Evolutionary conservation across 1,284 basidiomycete genomes (phyloP), one percentile per base, ranked within the genome.

Genomic region (Rhodotorula sp.): DNA sequence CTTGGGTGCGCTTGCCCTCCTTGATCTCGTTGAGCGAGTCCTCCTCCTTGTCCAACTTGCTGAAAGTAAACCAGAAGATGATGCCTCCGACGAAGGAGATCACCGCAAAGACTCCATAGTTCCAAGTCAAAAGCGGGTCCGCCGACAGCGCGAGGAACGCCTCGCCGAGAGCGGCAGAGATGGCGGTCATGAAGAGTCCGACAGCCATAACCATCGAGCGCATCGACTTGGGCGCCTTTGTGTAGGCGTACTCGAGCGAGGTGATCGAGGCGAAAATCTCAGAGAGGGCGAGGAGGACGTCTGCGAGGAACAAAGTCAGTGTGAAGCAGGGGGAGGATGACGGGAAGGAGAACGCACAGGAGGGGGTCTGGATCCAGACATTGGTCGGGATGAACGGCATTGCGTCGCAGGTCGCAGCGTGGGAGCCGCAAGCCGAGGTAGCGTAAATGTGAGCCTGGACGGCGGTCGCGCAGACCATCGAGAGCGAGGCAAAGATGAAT

Each of bases 201-300:
- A 67, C 66, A 8, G 71, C 72, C 64, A 79, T 80, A 63, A 81
- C 79, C 48, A 82, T 77, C 44, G 79, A 81, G 13, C 79, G 77
- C 81, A 82, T 81, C 68, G 78, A 79, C 67, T 76, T 79, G 64
- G 81, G 81, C 15, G 81, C 81, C 58, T 91, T 92, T 68, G 89
- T 91, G 83, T 90, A 92, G n/a, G 91, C 92, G 79, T 92, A 92
- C 80, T 94, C 92, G 74, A 83, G 77, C 62, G 81, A 81, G 27
- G 91, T 92, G 80, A 94, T 91, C 15, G 89, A 90, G 1, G 91
- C 90, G 63, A 94, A 85, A 78, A 94, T 91, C 82, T 84, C 83
- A 68, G 80, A 82, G 29, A 83, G 77, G 39, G 90, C 80, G 62
- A 78, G 78, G 59, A 79, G 71, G 53, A 79, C 68, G 64, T 74